These are phyloP conservation scores for Hypoxylon fuscum DNA, from an alignment of 495 filamentous ascomycete genomes.

Conservation along the genomic window DNA sequence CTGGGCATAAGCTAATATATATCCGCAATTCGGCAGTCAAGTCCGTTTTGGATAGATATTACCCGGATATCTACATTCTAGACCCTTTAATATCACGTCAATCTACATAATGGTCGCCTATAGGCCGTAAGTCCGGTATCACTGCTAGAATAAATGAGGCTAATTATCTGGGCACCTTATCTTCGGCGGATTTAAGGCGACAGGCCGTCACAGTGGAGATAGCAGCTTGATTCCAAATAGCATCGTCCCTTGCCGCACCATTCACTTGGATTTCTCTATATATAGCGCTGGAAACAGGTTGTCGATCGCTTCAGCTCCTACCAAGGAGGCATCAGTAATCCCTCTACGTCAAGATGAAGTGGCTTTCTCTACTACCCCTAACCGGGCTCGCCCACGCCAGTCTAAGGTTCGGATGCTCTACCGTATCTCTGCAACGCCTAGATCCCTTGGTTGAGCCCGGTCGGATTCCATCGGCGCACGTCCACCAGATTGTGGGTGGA, in stretches of 20 bases:
- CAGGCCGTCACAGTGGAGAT: not conserved
- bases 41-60: not conserved
- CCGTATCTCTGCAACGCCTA: conserved; percentile 55
- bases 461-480: conserved; percentile 52
- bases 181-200: not conserved
- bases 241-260: not conserved
- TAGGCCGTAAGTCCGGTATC: not conserved
- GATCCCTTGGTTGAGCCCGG: conserved; percentile 60
- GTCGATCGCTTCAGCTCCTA: not conserved
- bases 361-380: conserved; percentile 4
- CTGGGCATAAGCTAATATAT: not conserved
- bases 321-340: not conserved
- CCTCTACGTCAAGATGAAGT: conserved; percentile 20
- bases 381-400: conserved; percentile 47
- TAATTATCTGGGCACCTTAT: not conserved
- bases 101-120: not conserved
- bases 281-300: not conserved
- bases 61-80: not conserved
- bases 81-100: not conserved
- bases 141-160: not conserved
- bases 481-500: conserved; percentile 60
- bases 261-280: not conserved
- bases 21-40: not conserved
- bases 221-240: not conserved
- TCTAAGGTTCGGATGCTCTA: conserved; percentile 59